phyloP scores from a whole-genome alignment of 2,329 filamentous ascomycete species.

The Cladophialophora immunda region DNA sequence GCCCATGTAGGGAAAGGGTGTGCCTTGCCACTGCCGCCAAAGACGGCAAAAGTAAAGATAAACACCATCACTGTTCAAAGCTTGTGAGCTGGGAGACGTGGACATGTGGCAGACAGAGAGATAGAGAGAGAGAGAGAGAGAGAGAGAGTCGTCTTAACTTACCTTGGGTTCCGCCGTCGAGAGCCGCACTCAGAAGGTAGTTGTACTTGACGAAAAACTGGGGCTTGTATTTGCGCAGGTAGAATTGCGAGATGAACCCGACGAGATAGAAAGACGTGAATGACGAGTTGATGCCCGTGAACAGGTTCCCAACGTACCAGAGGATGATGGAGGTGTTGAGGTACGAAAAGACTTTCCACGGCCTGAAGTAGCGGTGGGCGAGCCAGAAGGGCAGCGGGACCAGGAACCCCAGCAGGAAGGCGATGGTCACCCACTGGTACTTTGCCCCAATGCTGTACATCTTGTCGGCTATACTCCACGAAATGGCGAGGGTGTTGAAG shows the following conservation, averaged over 20 bases:
- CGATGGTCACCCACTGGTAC: conserved; percentile 53
- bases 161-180: conserved; percentile 49
- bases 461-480: conserved; percentile 52
- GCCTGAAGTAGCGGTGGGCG: conserved; percentile 43
- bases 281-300: conserved; percentile 53
- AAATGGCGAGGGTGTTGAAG: conserved; percentile 56
- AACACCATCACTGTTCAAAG: conserved; percentile 42
- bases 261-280: conserved; percentile 42
- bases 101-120: too few species aligned
- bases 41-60: conserved; percentile 48
- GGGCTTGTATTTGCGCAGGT: conserved; percentile 35
- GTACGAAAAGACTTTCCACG: conserved; percentile 44
- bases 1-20: conserved; percentile 38
- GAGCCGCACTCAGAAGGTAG: conserved; percentile 48
- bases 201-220: conserved; percentile 48
- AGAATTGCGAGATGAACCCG: conserved; percentile 40
- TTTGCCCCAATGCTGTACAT: conserved; percentile 52
- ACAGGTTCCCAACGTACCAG: conserved; percentile 54
- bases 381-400: conserved; percentile 55
- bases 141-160: too few species aligned
- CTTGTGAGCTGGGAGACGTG: too few species aligned
- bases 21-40: conserved; percentile 44
- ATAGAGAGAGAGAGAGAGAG: too few species aligned
- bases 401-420: conserved; percentile 54
- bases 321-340: conserved; percentile 55